phyloP scores from a whole-genome alignment of 2,329 filamentous ascomycete genomes.

The Sarocladium brachiariae region DNA sequence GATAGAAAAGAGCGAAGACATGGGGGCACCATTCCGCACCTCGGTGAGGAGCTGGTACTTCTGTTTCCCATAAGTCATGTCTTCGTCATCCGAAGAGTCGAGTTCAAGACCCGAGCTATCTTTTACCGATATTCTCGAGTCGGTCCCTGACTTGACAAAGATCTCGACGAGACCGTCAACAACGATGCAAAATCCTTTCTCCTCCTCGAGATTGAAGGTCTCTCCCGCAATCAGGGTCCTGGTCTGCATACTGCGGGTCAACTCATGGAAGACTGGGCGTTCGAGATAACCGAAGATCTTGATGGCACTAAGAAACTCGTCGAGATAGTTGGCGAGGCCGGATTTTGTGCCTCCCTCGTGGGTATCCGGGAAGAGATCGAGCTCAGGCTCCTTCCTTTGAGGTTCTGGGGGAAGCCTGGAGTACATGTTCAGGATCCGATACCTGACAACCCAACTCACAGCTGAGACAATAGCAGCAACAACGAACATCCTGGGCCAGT shows the following conservation, averaged over 20 bases:
- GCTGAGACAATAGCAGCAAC: conserved; percentile 71
- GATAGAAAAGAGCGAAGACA: conserved; percentile 98
- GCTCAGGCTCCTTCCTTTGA: conserved; percentile 88
- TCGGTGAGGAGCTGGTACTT: conserved; percentile 94
- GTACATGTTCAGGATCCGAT: conserved; percentile 96
- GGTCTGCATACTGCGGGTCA: conserved; percentile 97
- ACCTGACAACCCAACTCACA: conserved; percentile 87
- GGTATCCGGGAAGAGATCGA: conserved; percentile 90
- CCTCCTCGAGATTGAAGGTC: conserved; percentile 89
- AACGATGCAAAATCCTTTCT: conserved; percentile 95
- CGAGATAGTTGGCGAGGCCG: conserved; percentile 89
- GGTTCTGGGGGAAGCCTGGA: conserved; percentile 87
- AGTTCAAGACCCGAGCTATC: conserved; percentile 14
- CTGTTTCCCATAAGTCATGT: conserved; percentile 60
- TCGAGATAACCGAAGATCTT: conserved; percentile 98
- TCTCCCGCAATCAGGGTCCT: conserved; percentile 93
- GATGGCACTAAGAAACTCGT: conserved; percentile 96
- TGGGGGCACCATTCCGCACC: conserved; percentile 93
- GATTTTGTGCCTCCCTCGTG: conserved; percentile 87
- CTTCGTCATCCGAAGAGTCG: conserved; percentile 58
- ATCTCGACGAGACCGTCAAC: conserved; percentile 96
- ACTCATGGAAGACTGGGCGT: conserved; percentile 91
- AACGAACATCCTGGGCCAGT: conserved; percentile 60
- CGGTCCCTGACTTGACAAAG: conserved; percentile 79
- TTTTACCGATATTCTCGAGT: conserved; percentile 10